Conservation (phyloP, 441 rosid species). For the Croton setiger region DNA sequence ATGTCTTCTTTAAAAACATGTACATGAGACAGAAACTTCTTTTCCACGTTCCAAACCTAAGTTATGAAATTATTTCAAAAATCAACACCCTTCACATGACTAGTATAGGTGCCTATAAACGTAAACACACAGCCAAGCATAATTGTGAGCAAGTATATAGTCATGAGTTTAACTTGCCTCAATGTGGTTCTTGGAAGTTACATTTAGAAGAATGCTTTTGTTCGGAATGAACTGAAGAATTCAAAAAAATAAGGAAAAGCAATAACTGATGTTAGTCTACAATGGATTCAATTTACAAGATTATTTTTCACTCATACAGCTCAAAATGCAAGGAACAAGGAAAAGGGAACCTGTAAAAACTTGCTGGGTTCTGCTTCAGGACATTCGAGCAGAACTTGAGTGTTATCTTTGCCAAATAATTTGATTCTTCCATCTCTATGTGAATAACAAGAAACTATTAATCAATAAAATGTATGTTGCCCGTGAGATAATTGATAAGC, state of each 20-base stretch:
- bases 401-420: slow-evolving; percentile 66
- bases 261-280: neutral
- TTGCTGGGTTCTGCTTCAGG: slow-evolving; percentile 62
- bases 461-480: neutral
- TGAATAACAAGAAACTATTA: neutral
- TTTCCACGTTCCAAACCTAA: slow-evolving; percentile 89
- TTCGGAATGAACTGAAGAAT: slow-evolving; percentile 61
- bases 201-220: slow-evolving; percentile 70
- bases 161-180: slow-evolving; percentile 49
- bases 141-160: neutral
- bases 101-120: neutral
- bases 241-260: neutral
- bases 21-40: slow-evolving; percentile 51
- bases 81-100: slow-evolving; percentile 13
- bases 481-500: neutral
- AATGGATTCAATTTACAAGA: neutral
- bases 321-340: slow-evolving; percentile 5
- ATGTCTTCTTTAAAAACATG: slow-evolving; percentile 52
- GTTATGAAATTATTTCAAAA: slow-evolving; percentile 14
- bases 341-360: slow-evolving; percentile 59
- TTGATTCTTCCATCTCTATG: slow-evolving; percentile 86
- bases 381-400: slow-evolving; percentile 67
- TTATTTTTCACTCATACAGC: neutral
- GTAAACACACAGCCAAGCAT: neutral
- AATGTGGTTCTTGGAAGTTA: slow-evolving; percentile 61